These are phyloP conservation scores for Dioscorea dumetorum DNA, from an alignment of 106 monocot species.

Conservation along the genomic window DNA sequence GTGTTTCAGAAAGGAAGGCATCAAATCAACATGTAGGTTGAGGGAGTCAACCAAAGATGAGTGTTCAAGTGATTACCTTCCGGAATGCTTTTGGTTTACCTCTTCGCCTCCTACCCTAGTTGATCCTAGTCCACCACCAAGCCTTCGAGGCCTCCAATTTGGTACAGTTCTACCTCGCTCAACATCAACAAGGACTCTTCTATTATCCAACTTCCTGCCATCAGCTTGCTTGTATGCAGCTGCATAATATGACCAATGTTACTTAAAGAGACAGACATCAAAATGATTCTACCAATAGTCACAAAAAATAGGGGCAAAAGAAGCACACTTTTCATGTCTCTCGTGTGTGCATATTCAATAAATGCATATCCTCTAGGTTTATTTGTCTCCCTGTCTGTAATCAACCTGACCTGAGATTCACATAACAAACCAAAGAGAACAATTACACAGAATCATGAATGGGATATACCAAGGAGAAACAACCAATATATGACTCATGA, in stretches of 20 bases:
- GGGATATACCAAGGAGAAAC: too few relatives aligned
- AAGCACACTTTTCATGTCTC: constrained; percentile 95
- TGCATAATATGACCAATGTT: constrained; percentile 16
- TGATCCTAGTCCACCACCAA: constrained; percentile 98
- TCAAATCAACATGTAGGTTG: too few relatives aligned
- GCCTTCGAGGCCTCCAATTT: constrained; percentile 90
- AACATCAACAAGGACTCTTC: constrained; percentile 89
- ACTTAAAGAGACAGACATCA: background rate
- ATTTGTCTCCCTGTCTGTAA: constrained; percentile 76
- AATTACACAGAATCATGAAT: too few relatives aligned
- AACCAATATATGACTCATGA: too few relatives aligned
- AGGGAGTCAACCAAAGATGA: too few relatives aligned
- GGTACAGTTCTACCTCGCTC: constrained; percentile 97
- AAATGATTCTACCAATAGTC: background rate
- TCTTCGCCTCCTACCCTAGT: constrained; percentile 86
- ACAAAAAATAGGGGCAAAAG: background rate
- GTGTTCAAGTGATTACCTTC: constrained; percentile 27
- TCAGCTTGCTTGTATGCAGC: constrained; percentile 99
- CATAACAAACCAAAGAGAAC: constrained; percentile 4
- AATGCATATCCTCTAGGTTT: constrained; percentile 98
- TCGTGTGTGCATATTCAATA: constrained; percentile 85
- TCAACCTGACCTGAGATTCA: constrained; percentile 60
- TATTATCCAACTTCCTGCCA: constrained; percentile 87
- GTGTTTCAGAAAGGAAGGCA: too few relatives aligned
- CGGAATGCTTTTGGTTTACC: constrained; percentile 60